Percentiles rank a stretch among this genome's conserved stretches.
phyloP scores from a whole-genome alignment of 345 rosid genomes.

The Eucalyptus leucophloia region DNA sequence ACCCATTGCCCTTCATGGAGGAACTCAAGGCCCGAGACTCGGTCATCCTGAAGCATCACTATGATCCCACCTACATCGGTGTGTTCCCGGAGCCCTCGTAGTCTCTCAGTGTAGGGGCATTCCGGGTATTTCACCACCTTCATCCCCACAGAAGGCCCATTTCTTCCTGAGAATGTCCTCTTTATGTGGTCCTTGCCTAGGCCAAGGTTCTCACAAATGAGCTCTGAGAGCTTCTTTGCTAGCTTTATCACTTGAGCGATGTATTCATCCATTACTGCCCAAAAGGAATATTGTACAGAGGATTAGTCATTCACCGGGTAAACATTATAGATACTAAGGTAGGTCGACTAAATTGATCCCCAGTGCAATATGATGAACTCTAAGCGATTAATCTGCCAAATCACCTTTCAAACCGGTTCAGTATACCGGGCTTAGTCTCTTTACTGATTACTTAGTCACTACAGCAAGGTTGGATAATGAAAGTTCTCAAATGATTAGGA shows the following conservation, averaged over 20 bases:
- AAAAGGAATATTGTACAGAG: background rate
- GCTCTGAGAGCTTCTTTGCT: slow-evolving; percentile 44
- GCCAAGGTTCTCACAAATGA: slow-evolving; percentile 68
- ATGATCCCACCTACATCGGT: slow-evolving; percentile 87
- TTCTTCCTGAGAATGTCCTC: slow-evolving; percentile 29
- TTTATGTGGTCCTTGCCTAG: slow-evolving; percentile 32
- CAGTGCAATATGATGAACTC: too few relatives aligned
- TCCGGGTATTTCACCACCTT: slow-evolving; percentile 69
- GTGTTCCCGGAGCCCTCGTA: slow-evolving; percentile 12
- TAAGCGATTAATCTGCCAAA: background rate
- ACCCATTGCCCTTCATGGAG: too few relatives aligned
- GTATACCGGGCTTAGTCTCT: slow-evolving; percentile 10
- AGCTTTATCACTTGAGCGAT: slow-evolving; percentile 38
- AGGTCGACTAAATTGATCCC: too few relatives aligned
- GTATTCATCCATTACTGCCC: slow-evolving; percentile 52
- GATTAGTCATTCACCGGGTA: background rate
- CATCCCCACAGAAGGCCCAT: slow-evolving; percentile 76
- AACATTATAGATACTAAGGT: too few relatives aligned
- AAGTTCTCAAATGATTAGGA: background rate
- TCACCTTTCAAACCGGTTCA: background rate
- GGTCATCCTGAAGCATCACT: background rate
- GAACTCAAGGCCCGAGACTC: too few relatives aligned
- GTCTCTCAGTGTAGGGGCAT: slow-evolving; percentile 55
- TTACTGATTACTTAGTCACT: background rate
- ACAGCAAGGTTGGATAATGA: background rate